Evolutionary conservation across 768 basidiomycete genomes (phyloP), one percentile per base, ranked within the genome.

Genomic region (Hypsizygus marmoreus): DNA sequence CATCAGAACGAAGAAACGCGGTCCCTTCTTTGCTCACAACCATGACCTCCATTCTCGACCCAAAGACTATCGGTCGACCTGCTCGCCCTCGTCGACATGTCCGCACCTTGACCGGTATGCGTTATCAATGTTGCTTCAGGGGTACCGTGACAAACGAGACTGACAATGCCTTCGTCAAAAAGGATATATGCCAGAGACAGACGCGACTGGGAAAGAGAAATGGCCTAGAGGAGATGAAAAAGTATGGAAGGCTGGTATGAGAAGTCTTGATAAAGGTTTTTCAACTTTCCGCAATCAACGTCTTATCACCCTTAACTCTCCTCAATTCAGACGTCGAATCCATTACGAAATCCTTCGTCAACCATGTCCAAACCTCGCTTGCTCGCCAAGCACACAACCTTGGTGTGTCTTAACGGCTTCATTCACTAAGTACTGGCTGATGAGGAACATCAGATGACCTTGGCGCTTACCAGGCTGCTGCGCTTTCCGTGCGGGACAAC

Each of bases 311-410:
- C 33, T 44, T 19, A 16, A 49, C n/a, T 39, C 29, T 40, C 14
- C 32, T n/a, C 25, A 35, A 25, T 9, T 26, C 9, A 89, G 89
- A 79, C 44, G 75, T 82, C 29, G 63, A 69, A 14, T 69, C 73
- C 10, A 81, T 92, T 63, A 84, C 86, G 7, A 83, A 77, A 60
- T 86, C 86, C 20, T 74, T 93, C 56, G 86, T 92, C 33, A 80
- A 80, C 58, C 90, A 92, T 59, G 88, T 91, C 17, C 89, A 92
- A 60, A 90, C 94, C 0, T 89, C 91, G 12, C 76, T 99, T 37
- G 92, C 92, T 4, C 84, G 94, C 36, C 91, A 94, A 63, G 80
- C 93, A 2, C 91, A 89, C 74, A 98, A 92, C 63, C 74, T 95
- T 40, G 85, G 86, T 73, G 62, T 23, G 67, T 53, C 19, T 47